These are phyloP conservation scores for Candida sojae DNA, from an alignment of 1,139 yeast genomes.

Conservation along the genomic window DNA sequence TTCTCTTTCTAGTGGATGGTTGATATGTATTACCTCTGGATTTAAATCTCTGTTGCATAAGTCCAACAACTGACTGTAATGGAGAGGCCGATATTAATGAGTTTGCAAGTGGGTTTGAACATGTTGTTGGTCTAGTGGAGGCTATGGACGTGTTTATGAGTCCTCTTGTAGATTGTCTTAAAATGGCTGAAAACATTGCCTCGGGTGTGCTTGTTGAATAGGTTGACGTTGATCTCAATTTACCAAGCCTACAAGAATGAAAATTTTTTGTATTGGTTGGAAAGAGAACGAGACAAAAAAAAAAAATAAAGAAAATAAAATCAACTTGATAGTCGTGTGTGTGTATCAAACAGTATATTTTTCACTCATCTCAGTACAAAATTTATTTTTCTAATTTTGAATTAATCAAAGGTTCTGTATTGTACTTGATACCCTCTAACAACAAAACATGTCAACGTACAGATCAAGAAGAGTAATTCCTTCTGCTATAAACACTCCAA, in stretches of 20 bases:
- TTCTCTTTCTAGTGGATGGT: slow-evolving; percentile 87
- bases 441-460: slow-evolving; percentile 23
- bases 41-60: slow-evolving; percentile 70
- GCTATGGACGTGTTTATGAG: slow-evolving; percentile 3
- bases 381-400: slow-evolving; percentile 1
- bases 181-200: slow-evolving; percentile 13
- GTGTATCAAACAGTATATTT: not conserved
- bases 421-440: no score
- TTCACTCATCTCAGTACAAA: slow-evolving; percentile 4
- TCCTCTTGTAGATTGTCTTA: slow-evolving; percentile 11
- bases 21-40: slow-evolving; percentile 94
- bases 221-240: not conserved
- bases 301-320: not conserved
- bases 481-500: slow-evolving; percentile 52
- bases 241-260: not conserved
- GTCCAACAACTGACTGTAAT: slow-evolving; percentile 30
- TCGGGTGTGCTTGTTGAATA: not conserved
- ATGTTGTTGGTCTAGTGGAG: slow-evolving; percentile 7
- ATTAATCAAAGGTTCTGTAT: no score
- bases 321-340: slow-evolving; percentile 5
- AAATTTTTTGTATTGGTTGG: slow-evolving; percentile 1
- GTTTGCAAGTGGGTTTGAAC: slow-evolving; percentile 1
- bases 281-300: not conserved
- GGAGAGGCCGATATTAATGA: slow-evolving; percentile 15
- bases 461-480: slow-evolving; percentile 43